phyloP scores from a whole-genome alignment of 345 rosid genomes.

The Salix arbutifolia region DNA sequence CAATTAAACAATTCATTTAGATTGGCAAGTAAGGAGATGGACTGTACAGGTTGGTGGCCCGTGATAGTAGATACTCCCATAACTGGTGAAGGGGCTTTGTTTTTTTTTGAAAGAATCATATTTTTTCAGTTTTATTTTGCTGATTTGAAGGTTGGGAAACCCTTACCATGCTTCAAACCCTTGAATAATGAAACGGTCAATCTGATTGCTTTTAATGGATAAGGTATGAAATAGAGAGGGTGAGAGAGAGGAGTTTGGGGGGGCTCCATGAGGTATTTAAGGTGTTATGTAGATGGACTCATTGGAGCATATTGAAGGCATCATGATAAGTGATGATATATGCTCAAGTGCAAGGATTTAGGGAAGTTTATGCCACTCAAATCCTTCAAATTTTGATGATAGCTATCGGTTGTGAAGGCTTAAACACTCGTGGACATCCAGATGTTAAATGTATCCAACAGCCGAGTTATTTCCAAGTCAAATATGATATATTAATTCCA shows the following conservation, averaged over 20 bases:
- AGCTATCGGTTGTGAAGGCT: background rate
- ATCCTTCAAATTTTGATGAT: background rate
- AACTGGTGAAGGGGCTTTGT: background rate
- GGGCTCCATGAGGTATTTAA: background rate
- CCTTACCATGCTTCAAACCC: background rate
- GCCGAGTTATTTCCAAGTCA: background rate
- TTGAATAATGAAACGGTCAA: background rate
- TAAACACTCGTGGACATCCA: background rate
- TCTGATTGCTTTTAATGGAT: background rate
- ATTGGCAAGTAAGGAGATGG: background rate
- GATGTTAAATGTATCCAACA: background rate
- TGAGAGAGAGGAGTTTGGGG: background rate
- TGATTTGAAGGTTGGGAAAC: background rate
- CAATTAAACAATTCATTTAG: background rate
- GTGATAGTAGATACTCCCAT: background rate
- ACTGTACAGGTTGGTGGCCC: background rate
- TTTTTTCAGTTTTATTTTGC: background rate
- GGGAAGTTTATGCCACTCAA: background rate
- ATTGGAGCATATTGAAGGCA: background rate
- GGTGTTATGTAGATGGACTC: background rate
- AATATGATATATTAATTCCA: background rate
- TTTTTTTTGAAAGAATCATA: background rate
- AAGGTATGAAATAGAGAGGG: background rate
- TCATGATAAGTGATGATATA: background rate
- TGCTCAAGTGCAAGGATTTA: background rate